Evolutionary conservation across 116 monocot genomes (phyloP), one percentile per base, ranked within the genome.

Genomic region (Zostera marina): DNA sequence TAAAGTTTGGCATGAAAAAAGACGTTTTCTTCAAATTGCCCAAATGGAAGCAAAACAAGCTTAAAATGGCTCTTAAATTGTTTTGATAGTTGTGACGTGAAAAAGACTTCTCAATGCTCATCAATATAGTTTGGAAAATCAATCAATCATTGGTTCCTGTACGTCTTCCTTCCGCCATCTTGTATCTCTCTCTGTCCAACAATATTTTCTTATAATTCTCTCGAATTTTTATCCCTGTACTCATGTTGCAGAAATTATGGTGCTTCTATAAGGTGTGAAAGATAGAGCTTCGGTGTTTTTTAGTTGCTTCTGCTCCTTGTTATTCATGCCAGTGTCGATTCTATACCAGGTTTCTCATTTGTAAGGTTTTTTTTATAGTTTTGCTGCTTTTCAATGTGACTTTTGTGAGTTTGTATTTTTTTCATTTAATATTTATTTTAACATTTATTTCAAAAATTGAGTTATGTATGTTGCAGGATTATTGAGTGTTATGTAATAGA

Each of bases 41-140:
- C 6, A 93, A 87, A 44, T 93, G 92, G 92, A 93, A 87, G 81
- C 92, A 93, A 64, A 87, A 79, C 68, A 93, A 81, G 73, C 76
- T 87, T n/a, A 93, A 93, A 68, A 61, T 72, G 58, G 68, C 68
- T 23, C 67, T 93, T 61, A 70, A 79, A 11, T 54, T 92, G 52
- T 92, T 86, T 49, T 92, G 52, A 76, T n/a, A 0, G 20, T 13
- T 41, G 7, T 47, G 47, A 32, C 32, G 5, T 47, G 39, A 44
- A 11, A 12, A 10, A 11, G 41, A 22, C 24, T 15, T 44, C 41
- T 59, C 51, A 25, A 51, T 15, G 59, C 52, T 38, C 56, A 52
- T 7, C 16, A 52, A 53, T 20, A 41, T 2, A 49, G 56, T 45
- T 24, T 10, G 20, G 39, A 24, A 44, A 44, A 67, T 49, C 10